A percentile compares a stretch with the other conserved stretches of the same genome.
These are phyloP conservation scores for Musa itinerans DNA, from an alignment of 176 grass and related monocot species.

Conservation along the genomic window DNA sequence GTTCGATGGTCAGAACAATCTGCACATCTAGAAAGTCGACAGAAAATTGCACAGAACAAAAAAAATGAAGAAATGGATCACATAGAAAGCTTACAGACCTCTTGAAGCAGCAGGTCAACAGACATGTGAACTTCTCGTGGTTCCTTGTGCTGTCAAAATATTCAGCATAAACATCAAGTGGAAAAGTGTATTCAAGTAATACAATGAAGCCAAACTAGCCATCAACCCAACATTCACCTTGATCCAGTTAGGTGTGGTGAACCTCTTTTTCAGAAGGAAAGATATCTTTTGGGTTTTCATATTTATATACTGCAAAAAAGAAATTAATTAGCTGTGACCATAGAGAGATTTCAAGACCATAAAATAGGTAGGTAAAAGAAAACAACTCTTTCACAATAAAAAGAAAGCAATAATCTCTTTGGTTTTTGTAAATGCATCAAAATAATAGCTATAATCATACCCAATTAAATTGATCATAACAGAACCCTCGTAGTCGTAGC, in stretches of 20 bases:
- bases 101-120: slow-evolving; percentile 95
- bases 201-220: neutral
- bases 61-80: neutral
- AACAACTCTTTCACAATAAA: neutral
- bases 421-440: too few species aligned
- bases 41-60: neutral
- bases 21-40: neutral
- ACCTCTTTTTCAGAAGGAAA: slow-evolving; percentile 81
- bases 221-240: slow-evolving; percentile 43
- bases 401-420: neutral
- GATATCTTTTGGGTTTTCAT: slow-evolving; percentile 95
- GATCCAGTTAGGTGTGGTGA: slow-evolving; percentile 86
- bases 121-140: slow-evolving; percentile 98
- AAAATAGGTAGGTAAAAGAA: neutral
- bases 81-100: slow-evolving; percentile 32
- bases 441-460: neutral
- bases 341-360: neutral
- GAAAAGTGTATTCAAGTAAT: slow-evolving; percentile 20
- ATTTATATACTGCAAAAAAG: slow-evolving; percentile 80
- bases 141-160: slow-evolving; percentile 88
- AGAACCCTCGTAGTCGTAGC: neutral
- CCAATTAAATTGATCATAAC: neutral
- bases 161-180: slow-evolving; percentile 25
- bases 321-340: slow-evolving; percentile 15
- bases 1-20: neutral